Conservation (phyloP, 495 filamentous ascomycete species). For the Neohortaea acidophila region DNA sequence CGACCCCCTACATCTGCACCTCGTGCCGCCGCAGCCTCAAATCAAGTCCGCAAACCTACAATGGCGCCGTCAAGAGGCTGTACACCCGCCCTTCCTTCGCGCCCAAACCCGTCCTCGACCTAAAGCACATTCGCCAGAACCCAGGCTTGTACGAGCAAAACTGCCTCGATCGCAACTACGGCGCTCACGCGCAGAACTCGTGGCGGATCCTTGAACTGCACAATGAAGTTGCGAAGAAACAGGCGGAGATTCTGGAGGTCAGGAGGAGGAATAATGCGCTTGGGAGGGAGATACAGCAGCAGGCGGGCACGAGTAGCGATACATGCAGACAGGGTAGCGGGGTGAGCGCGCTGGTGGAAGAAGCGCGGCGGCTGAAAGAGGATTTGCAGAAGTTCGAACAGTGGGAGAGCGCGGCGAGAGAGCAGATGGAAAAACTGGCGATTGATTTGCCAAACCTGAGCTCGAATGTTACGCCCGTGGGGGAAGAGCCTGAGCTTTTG, state of each 20-base stretch:
- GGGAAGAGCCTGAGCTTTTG: slow-evolving; percentile 41
- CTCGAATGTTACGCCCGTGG: slow-evolving; percentile 56
- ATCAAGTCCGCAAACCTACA: slow-evolving; percentile 2
- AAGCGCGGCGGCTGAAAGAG: slow-evolving; percentile 56
- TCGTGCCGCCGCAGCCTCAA: slow-evolving; percentile 4
- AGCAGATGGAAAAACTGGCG: slow-evolving; percentile 60
- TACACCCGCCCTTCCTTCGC: slow-evolving; percentile 49
- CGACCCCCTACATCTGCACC: slow-evolving; percentile 9
- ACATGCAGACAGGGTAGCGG: slow-evolving; percentile 12
- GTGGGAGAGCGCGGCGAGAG: slow-evolving; percentile 41
- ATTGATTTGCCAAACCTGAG: slow-evolving; percentile 77
- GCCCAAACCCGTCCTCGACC: slow-evolving; percentile 62
- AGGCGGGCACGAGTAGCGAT: slow-evolving; percentile 15
- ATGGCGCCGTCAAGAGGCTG: slow-evolving; percentile 17
- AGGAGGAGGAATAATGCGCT: slow-evolving; percentile 43
- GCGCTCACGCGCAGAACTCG: slow-evolving; percentile 47
- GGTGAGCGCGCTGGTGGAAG: slow-evolving; percentile 39
- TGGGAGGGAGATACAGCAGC: slow-evolving; percentile 19
- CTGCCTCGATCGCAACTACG: slow-evolving; percentile 73
- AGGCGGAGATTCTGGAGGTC: slow-evolving; percentile 37
- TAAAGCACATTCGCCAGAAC: slow-evolving; percentile 80
- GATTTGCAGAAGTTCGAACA: slow-evolving; percentile 43
- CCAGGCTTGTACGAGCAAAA: slow-evolving; percentile 64
- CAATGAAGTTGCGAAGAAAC: slow-evolving; percentile 45
- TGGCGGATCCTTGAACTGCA: slow-evolving; percentile 53